Evolutionary conservation across 768 basidiomycete species (phyloP).

Genomic region (Melanogaster broomeanus): DNA sequence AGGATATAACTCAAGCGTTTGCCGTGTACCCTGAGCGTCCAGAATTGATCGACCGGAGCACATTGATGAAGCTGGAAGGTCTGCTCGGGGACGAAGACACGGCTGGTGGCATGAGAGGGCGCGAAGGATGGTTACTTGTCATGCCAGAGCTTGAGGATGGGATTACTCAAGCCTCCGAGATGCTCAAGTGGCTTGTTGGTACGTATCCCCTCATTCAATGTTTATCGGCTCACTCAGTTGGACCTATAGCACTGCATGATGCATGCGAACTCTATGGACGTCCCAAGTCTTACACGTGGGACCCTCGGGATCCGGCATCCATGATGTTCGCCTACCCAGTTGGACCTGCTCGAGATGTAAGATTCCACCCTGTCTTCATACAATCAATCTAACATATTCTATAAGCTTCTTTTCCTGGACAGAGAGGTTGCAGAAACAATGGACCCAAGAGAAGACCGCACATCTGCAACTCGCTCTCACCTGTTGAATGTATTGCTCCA

Average conservation of each 20-base stretch:
- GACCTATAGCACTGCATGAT: constrained; percentile 72
- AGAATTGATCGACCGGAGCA: constrained; percentile 84
- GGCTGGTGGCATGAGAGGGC: constrained; percentile 60
- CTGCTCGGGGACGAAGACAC: constrained; percentile 76
- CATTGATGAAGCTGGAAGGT: constrained; percentile 91
- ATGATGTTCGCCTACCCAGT: constrained; percentile 96
- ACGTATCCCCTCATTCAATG: constrained; percentile 27
- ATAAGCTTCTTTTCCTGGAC: constrained; percentile 82
- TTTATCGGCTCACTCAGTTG: constrained; percentile 7
- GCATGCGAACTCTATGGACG: constrained; percentile 89
- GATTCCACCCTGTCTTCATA: constrained; percentile 28
- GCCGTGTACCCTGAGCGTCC: constrained; percentile 97
- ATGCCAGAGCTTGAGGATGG: constrained; percentile 84
- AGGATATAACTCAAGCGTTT: constrained; percentile 78
- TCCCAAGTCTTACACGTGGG: constrained; percentile 85
- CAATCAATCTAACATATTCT: constrained; percentile 14
- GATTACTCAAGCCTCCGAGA: constrained; percentile 69
- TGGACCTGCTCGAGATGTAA: constrained; percentile 78
- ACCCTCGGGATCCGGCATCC: constrained; percentile 76
- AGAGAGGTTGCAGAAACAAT: constrained; percentile 78
- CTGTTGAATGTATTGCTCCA: constrained; percentile 63
- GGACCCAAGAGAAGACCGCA: constrained; percentile 78
- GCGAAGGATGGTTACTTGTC: constrained; percentile 85
- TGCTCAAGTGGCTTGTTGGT: constrained; percentile 92
- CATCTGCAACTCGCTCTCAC: constrained; percentile 63